Percentiles rank a stretch among this genome's conserved stretches.
These are phyloP conservation scores for Ascochyta pisi DNA, from an alignment of 2,329 filamentous ascomycete species.

Conservation along the genomic window DNA sequence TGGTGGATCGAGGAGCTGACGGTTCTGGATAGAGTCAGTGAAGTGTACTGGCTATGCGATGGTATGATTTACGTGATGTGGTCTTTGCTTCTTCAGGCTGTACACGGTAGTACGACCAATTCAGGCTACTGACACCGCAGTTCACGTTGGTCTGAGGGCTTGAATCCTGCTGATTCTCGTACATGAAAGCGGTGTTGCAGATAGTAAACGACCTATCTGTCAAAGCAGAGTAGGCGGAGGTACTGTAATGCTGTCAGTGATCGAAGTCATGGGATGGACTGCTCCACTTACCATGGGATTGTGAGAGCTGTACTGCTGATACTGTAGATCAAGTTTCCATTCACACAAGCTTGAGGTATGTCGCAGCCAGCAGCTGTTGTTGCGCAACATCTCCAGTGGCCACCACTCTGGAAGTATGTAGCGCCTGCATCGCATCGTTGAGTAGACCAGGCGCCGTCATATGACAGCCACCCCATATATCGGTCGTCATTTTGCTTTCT, in stretches of 20 bases:
- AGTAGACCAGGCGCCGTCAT: conserved; percentile 21
- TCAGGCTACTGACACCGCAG: conserved; percentile 28
- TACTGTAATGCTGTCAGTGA: conserved; percentile 13
- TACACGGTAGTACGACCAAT: conserved; percentile 34
- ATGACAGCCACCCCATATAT: conserved; percentile 35
- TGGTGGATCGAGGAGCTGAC: conserved; percentile 5
- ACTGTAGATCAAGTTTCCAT: conserved; percentile 31
- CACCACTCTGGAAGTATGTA: conserved; percentile 27
- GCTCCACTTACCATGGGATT: conserved; percentile 18
- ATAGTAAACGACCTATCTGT: conserved; percentile 25
- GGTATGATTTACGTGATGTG: conserved; percentile 10
- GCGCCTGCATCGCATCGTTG: conserved; percentile 27
- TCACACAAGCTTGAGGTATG: conserved; percentile 29
- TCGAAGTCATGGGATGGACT: not conserved
- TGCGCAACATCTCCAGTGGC: conserved; percentile 33
- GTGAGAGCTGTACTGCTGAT: conserved; percentile 12
- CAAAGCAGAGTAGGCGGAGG: conserved; percentile 22
- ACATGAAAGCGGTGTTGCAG: conserved; percentile 37
- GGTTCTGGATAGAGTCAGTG: conserved; percentile 1
- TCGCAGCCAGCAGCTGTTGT: conserved; percentile 28
- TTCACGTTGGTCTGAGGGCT: conserved; percentile 35
- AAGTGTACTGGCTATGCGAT: not conserved
- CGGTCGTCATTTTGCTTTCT: conserved; percentile 32
- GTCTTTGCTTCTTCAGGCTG: conserved; percentile 22
- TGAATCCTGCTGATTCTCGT: conserved; percentile 30